Base-by-base conservation (phyloP, 176 grass and related monocot genomes). In the Alloteropsis semialata region DNA sequence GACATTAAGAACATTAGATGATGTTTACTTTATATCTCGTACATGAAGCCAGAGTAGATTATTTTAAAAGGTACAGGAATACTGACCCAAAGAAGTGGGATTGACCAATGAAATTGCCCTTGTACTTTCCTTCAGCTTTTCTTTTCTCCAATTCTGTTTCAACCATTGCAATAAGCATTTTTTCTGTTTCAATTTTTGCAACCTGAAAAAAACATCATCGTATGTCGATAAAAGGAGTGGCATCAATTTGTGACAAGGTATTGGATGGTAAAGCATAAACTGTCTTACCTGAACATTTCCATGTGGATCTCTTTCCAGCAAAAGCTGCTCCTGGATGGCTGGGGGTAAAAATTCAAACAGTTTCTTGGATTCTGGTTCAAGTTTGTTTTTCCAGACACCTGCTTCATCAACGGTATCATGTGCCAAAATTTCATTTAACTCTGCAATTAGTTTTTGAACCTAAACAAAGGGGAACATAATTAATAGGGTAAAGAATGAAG, bases 111-210 rank as follows among this genome's bases (percentile, higher is more conserved):
- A 99, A 69, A 28, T 64, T 99, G 93, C 21, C 97, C 93, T 88
- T 89, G 87, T 99, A 99, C 72, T 83, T 90, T 33, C 93, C 97
- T 56, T 87, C 89, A 39, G 74, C 80, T 83, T 87, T 99, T 74
- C 97, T 96, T 62, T 99, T 99, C 83, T 94, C 93, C 80, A 99
- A 81, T 81, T 99, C 93, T 49, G 91, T 96, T 87, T 99, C 97
- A 87, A 94, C 97, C 97, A 99, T 99, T 74, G 91, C 74, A 82
- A 96, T 99, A 63, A 99, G 83, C 97, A 99, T 99, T 88, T 99
- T 99, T 74, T 99, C 97, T 0, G 97, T 99, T 93, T 99, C 97
- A 74, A 99, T 99, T 90, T 99, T 99, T 19, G 97, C 93, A 79
- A 99, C 97, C 97, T 96, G 55, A 49, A 60, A 70, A 62, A 63